Evolutionary conservation across 495 filamentous ascomycete genomes (phyloP), one percentile per base, ranked within the genome.

Genomic region (Trichocladium uniseriatum): DNA sequence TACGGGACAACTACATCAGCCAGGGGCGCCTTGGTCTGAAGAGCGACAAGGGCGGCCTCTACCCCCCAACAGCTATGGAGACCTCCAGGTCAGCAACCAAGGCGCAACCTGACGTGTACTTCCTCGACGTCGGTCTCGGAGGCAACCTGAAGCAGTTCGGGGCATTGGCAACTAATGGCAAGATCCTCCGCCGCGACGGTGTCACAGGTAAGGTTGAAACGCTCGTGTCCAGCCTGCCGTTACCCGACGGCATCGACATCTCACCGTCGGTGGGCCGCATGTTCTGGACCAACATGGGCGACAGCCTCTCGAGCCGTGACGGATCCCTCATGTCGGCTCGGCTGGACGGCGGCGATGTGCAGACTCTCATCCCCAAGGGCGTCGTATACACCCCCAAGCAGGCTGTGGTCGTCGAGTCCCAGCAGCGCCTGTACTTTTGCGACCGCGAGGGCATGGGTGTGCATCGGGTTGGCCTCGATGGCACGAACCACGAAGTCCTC

Each of bases 281-380:
- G 14, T 77, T 72, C 63, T 79, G 75, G 76, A 74, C 74, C n/a
- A 69, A 66, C 47, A 79, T 79, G 74, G 76, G 76, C 29, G 37
- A 39, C 11, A 29, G 38, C 18, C 8, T 47, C 43, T 20, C 54
- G 61, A 5, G 52, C 56, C 0, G 55, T n/a, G 69, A 76, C 53
- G 76, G 76, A 3, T 56, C 60, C 0, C 55, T 79, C 0, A 61
- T 64, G 53, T 69, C 66, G 8, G 58, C 65, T 18, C 63, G 65
- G 13, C 42, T 76, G 3, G 70, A 74, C 43, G 74, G 75, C 6
- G 56, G 52, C 13, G 62, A 64, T 0, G 54, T 75, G 35, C 38
- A 41, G 15, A 49, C 44, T 1, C 41, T 64, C 5, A 44, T 79
- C 0, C 53, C 63, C 0, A 16, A 35, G 0, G 70, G 71, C 0